phyloP scores from a whole-genome alignment of 2,329 filamentous ascomycete species.

The Beauveria sp. region DNA sequence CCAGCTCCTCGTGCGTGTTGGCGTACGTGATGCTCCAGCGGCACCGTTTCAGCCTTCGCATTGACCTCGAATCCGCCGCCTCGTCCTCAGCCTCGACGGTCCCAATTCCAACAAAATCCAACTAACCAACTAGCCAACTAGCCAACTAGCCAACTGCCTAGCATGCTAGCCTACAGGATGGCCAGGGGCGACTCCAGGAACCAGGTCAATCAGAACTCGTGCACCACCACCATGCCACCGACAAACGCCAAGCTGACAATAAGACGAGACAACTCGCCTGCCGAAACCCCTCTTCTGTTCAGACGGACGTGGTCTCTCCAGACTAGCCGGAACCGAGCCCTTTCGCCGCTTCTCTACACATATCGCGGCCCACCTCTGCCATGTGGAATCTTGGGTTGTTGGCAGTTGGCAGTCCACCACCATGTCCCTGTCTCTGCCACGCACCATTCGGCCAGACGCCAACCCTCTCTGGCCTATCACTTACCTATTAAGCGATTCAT shows the following conservation, averaged over 20 bases:
- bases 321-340: no score
- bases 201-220: background rate
- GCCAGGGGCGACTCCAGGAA: background rate
- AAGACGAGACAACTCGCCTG: background rate
- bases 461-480: no score
- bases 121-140: background rate
- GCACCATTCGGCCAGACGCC: no score
- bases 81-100: background rate
- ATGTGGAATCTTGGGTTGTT: background rate
- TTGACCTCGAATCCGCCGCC: slow-evolving; percentile 8
- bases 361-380: background rate
- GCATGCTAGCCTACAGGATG: background rate
- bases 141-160: background rate
- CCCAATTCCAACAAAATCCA: background rate
- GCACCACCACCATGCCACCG: no score
- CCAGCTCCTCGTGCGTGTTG: background rate
- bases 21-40: background rate
- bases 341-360: background rate
- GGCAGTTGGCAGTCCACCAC: no score
- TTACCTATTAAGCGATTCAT: no score
- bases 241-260: background rate
- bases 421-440: no score
- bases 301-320: no score
- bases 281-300: background rate
- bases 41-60: slow-evolving; percentile 11